Percentiles rank a stretch among this genome's conserved stretches.
These are phyloP conservation scores for Trichoderma lentiforme DNA, from an alignment of 2,329 filamentous ascomycete genomes.

Conservation along the genomic window DNA sequence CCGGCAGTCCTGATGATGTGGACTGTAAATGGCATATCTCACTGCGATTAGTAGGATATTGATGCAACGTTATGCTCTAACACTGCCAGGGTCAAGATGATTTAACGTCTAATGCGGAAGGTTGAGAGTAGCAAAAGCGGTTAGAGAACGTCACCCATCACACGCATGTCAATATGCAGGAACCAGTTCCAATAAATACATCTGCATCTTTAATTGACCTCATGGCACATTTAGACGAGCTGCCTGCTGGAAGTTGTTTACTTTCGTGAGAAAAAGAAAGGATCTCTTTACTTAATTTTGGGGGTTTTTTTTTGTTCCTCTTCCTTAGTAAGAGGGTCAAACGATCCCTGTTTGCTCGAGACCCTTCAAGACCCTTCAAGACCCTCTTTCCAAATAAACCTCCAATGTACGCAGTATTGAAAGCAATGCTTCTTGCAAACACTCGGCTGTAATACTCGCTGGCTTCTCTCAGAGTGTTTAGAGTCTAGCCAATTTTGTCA, in stretches of 20 bases:
- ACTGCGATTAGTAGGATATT: background rate
- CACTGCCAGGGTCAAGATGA: background rate
- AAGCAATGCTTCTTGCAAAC: background rate
- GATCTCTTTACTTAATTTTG: background rate
- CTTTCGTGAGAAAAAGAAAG: background rate
- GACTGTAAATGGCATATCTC: background rate
- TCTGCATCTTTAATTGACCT: background rate
- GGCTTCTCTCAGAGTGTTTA: background rate
- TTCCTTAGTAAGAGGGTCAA: background rate
- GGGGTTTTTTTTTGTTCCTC: background rate
- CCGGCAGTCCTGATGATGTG: background rate
- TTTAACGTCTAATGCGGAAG: conserved; percentile 2
- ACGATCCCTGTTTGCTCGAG: background rate
- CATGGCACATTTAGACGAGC: background rate
- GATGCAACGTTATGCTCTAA: conserved; percentile 15
- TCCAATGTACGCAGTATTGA: background rate
- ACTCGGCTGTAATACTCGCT: background rate
- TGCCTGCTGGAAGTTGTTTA: background rate
- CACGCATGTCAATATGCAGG: background rate
- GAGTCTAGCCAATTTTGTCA: conserved; percentile 11
- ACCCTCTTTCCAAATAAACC: background rate
- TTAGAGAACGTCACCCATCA: background rate
- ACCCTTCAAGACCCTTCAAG: background rate
- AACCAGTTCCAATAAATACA: background rate
- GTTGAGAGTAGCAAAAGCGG: background rate